Evolutionary conservation across 106 monocot genomes (phyloP).

Genomic region (Ottelia alismoides): DNA sequence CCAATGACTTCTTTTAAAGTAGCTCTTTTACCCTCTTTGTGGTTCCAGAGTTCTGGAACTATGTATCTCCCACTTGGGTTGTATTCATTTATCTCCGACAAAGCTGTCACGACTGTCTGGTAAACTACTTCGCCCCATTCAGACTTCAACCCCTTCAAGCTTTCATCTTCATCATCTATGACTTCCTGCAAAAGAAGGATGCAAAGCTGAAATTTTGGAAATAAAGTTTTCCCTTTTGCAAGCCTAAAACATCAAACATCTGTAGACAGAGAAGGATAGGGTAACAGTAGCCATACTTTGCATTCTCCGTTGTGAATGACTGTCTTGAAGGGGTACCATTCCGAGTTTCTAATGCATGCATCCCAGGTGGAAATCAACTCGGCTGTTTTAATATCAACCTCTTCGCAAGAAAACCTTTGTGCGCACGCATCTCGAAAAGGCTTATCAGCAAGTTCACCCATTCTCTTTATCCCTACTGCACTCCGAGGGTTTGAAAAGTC

Average conservation of each 20-base stretch:
- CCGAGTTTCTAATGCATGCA: conserved; percentile 1
- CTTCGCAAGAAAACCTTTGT: neutral
- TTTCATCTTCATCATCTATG: conserved; percentile 5
- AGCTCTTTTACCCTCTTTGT: conserved; percentile 13
- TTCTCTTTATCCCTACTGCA: conserved; percentile 65
- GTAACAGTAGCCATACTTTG: too few relatives aligned
- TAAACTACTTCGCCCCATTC: conserved; percentile 10
- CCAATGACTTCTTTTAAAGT: conserved; percentile 9
- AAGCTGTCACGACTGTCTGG: conserved; percentile 4
- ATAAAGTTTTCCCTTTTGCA: too few relatives aligned
- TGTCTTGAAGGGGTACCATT: conserved; percentile 11
- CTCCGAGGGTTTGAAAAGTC: conserved; percentile 21
- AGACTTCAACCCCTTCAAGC: conserved; percentile 1
- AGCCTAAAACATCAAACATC: too few relatives aligned
- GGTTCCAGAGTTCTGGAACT: conserved; percentile 14
- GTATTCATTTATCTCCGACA: conserved; percentile 8
- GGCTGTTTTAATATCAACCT: neutral
- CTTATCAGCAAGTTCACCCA: conserved; percentile 8
- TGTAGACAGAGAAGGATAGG: too few relatives aligned
- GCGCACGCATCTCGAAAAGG: conserved; percentile 2
- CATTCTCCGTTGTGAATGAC: neutral
- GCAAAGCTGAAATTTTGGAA: too few relatives aligned
- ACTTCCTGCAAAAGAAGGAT: neutral
- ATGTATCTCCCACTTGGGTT: conserved; percentile 13
- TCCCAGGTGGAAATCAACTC: conserved; percentile 6